Base-by-base conservation (phyloP, 331 rosid genomes). In the Quercus lobata region DNA sequence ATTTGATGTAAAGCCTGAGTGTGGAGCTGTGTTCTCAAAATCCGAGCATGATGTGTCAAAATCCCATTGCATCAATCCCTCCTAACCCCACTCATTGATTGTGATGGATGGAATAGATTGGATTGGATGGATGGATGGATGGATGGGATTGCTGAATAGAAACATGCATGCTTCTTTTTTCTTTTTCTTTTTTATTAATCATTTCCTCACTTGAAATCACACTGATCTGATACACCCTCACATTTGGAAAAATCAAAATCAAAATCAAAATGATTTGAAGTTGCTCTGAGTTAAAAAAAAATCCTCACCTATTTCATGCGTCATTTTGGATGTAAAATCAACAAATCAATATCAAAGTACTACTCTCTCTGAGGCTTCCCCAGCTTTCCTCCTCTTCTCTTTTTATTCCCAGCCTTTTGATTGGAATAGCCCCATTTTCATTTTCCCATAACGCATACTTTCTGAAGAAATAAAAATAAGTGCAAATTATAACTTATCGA, bases 31-130 rank as follows among this genome's bases (percentile, higher is more conserved):
- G 78, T 44, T 82, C 92, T 86, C 84, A 89, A 87, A 90, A 83
- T 88, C 78, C 82, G 92, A 89, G 97, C 94, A 81, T 86, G 94
- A 85, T 91, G 91, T 85, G 94, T 91, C 97, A 89, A 87, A 89
- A 79, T 91, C 86, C 58, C 74, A 89, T 89, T 85, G 87, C 86
- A 87, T 89, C 97, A 90, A 89, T 90, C 82, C 27, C 68, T 25
- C 37, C 63, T 27, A 54, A 53, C 30, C 15, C 41, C 34, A 35
- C 25, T 21, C 11, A 27, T 74, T 27, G 93, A 83, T 83, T 5
- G 80, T 55, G 90, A 88, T 88, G 77, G 83, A 71, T 71, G 57
- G 81, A 62, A 10, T 24, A 0, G 75, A 82, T 73, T 82, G 58
- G 81, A 75, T 41, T 82, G 58, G 81, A 75, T 77, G 86, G 83